Percentiles rank a stretch among this genome's conserved stretches.
Evolutionary conservation across 2,329 filamentous ascomycete genomes (phyloP).

Genomic region (Trematosphaeria pertusa): DNA sequence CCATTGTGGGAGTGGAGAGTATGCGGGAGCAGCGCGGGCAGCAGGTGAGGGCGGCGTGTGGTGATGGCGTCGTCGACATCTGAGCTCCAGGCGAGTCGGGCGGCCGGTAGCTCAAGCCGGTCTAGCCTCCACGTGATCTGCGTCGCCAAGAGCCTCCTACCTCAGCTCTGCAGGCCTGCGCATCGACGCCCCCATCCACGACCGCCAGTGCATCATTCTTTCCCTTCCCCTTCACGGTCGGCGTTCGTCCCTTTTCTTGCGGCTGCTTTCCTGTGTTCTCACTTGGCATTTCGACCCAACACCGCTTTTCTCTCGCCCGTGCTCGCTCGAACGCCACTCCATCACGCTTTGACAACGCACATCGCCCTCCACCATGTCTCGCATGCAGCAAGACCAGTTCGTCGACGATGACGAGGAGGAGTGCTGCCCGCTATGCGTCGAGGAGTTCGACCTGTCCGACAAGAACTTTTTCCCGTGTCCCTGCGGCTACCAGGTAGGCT

Average conservation of each 20-base stretch:
- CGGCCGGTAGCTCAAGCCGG: not conserved
- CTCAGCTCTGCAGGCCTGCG: constrained; percentile 15
- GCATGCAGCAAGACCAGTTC: constrained; percentile 59
- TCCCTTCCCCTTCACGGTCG: constrained; percentile 34
- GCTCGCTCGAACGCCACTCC: constrained; percentile 34
- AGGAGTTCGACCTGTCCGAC: constrained; percentile 98
- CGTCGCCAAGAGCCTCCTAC: constrained; percentile 11
- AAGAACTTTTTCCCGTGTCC: constrained; percentile 96
- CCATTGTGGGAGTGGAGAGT: constrained; percentile 42
- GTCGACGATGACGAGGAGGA: constrained; percentile 61
- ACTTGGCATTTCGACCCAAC: constrained; percentile 1
- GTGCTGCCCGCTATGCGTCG: constrained; percentile 91
- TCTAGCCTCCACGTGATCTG: constrained; percentile 10
- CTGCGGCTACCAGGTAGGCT: constrained; percentile 91
- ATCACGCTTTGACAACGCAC: constrained; percentile 23
- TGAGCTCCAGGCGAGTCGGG: not conserved
- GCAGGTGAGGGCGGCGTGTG: constrained; percentile 23
- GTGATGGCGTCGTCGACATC: constrained; percentile 35
- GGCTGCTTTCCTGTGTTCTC: constrained; percentile 1
- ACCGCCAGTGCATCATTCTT: constrained; percentile 32
- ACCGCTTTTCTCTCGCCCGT: constrained; percentile 16
- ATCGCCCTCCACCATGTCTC: constrained; percentile 51
- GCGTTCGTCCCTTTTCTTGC: constrained; percentile 25
- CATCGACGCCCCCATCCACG: constrained; percentile 33
- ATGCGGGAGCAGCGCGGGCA: constrained; percentile 32